Conservation (phyloP, 2,329 filamentous ascomycete species). For the Tothia fuscella region DNA sequence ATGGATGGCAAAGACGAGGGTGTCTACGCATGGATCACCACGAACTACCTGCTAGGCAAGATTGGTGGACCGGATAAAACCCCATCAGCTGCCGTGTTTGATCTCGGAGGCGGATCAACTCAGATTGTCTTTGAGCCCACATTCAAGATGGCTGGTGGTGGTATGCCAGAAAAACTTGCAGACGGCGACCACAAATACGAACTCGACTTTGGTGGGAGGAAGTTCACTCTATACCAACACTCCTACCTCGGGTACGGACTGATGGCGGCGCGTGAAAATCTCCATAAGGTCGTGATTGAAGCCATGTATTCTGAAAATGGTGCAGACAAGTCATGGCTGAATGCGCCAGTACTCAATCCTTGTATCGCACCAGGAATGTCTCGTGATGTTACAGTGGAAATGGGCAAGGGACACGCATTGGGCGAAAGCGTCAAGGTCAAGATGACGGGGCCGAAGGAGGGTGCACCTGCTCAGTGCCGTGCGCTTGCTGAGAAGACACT, state of each 20-base stretch:
- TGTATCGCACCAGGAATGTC: constrained; percentile 75
- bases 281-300: constrained; percentile 66
- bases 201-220: constrained; percentile 76
- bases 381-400: constrained; percentile 59
- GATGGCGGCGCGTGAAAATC: constrained; percentile 83
- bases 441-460: constrained; percentile 71
- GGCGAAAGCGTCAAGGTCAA: constrained; percentile 57
- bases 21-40: constrained; percentile 98
- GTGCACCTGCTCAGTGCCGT: constrained; percentile 77
- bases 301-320: constrained; percentile 52
- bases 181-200: constrained; percentile 95
- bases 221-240: constrained; percentile 94
- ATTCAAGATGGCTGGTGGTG: constrained; percentile 57
- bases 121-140: constrained; percentile 98
- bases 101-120: constrained; percentile 91
- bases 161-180: constrained; percentile 70
- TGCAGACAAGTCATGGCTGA: constrained; percentile 49
- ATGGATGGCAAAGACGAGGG: constrained; percentile 98
- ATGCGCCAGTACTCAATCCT: constrained; percentile 63
- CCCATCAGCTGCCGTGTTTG: constrained; percentile 87
- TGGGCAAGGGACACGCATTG: constrained; percentile 54
- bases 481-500: constrained; percentile 82
- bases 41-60: constrained; percentile 95
- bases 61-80: constrained; percentile 86
- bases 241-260: constrained; percentile 94